Base-by-base conservation (phyloP, 2,329 filamentous ascomycete species). In the Hypoxylon sp. region DNA sequence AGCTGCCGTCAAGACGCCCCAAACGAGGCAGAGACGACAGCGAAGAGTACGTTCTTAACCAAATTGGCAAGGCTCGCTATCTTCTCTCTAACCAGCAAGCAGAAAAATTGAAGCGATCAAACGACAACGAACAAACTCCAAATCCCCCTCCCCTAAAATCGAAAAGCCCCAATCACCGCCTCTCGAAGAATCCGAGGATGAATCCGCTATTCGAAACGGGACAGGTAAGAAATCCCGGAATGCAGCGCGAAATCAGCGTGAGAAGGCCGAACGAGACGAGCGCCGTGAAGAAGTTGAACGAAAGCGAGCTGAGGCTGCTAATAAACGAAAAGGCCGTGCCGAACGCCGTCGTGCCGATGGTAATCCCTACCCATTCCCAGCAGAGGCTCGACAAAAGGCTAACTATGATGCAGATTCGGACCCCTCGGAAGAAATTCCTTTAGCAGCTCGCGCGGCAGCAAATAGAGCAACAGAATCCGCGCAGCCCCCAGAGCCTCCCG, bases 1-100 rank as follows among this genome's bases (percentile, higher is more conserved):
- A 87, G 25, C 78, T 72, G 25, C 75, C 76, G 27, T 80, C 75
- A 41, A 81, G 88, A 59, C 84, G 89, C 66, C 80, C 84, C 16
- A 99, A 99, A 75, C 81, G 94, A 65, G 87, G 86, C 55, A 84
- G 93, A 56, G 96, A 94, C 65, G 91, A 94, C 55, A 96, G 91
- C 67, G 91, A 97, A 81, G 90, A 96, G 93, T 97, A 80, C 73
- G 91, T 84, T 15, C 36, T 7, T 41, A 20, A 51, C 40, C 40
- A 37, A 13, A 27, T 41, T 50, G 12, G 26, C n/a, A 32, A 42
- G 36, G 20, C 17, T 55, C 45, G 25, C 42, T 26, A 34, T 6
- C 49, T 43, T 53, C n/a, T 42, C 48, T 65, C 63, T 65, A 53
- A 71, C 59, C 43, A 42, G 49, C 49, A 59, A 44, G 26, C 31